These are phyloP conservation scores for Achlya hypogyna DNA, from an alignment of 352 stramenopile genomes.

Conservation along the genomic window DNA sequence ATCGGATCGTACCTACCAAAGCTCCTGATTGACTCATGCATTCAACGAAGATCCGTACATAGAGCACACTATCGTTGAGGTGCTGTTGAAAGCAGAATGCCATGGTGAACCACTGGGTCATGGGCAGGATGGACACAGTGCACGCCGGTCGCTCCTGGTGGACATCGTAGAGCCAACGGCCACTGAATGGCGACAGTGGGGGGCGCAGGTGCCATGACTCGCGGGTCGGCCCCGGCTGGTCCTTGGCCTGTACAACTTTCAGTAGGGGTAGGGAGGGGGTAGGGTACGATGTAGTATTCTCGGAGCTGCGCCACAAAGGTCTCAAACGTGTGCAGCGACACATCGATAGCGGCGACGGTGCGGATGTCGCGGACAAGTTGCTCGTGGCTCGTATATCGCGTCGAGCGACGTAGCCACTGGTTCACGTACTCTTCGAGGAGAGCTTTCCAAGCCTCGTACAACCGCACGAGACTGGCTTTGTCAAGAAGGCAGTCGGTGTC, in stretches of 20 bases:
- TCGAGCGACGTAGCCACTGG: background rate
- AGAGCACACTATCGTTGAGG: background rate
- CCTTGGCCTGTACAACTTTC: background rate
- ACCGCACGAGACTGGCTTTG: background rate
- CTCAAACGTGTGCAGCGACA: background rate
- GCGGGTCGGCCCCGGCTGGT: background rate
- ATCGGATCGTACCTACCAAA: background rate
- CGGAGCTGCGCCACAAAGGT: background rate
- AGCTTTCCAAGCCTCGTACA: background rate
- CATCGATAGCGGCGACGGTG: background rate
- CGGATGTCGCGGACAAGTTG: background rate
- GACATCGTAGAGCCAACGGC: background rate
- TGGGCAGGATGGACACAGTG: background rate
- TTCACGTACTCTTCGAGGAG: background rate
- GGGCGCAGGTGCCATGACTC: background rate
- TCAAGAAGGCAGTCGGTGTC: background rate
- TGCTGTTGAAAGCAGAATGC: background rate
- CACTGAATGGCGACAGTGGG: background rate
- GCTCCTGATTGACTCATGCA: too few species aligned
- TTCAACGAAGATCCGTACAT: too few species aligned
- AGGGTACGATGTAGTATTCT: background rate
- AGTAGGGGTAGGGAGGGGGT: background rate
- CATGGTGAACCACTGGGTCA: background rate
- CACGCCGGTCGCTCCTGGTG: background rate
- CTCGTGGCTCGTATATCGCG: background rate